Conservation (phyloP, 2,329 filamentous ascomycete genomes). For the Curvularia sp. region DNA sequence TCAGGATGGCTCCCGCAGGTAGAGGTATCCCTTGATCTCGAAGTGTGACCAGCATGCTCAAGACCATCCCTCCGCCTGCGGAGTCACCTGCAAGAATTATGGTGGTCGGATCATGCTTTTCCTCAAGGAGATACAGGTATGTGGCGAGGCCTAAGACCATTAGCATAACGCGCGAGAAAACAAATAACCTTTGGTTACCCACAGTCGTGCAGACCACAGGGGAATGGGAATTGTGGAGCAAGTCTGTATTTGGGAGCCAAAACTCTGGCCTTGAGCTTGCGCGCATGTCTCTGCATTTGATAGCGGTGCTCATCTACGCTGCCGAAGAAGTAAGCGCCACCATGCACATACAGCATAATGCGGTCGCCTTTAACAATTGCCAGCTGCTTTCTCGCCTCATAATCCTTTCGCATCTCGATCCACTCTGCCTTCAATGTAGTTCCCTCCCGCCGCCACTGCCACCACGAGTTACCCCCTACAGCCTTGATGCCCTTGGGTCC, state of each 20-base stretch:
- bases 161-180: conserved; percentile 1
- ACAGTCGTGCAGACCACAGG: conserved; percentile 89
- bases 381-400: conserved; percentile 71
- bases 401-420: conserved; percentile 93
- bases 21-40: conserved; percentile 83
- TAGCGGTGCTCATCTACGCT: conserved; percentile 97
- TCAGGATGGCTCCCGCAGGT: conserved; percentile 86
- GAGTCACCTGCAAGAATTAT: conserved; percentile 92
- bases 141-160: conserved; percentile 65
- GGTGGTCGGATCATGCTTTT: conserved; percentile 74
- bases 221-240: conserved; percentile 93
- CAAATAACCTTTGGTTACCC: conserved; percentile 2
- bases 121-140: conserved; percentile 80
- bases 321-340: conserved; percentile 94
- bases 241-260: conserved; percentile 86
- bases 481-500: conserved; percentile 75
- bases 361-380: conserved; percentile 66
- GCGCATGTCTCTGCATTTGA: conserved; percentile 93
- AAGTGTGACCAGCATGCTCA: conserved; percentile 78
- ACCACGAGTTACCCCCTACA: conserved; percentile 81
- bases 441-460: conserved; percentile 72
- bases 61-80: conserved; percentile 87
- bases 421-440: conserved; percentile 80
- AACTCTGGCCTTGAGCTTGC: conserved; percentile 89
- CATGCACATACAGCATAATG: conserved; percentile 93